These are phyloP conservation scores for Trichoderma lentiforme DNA, from an alignment of 2,329 filamentous ascomycete species.

Conservation along the genomic window DNA sequence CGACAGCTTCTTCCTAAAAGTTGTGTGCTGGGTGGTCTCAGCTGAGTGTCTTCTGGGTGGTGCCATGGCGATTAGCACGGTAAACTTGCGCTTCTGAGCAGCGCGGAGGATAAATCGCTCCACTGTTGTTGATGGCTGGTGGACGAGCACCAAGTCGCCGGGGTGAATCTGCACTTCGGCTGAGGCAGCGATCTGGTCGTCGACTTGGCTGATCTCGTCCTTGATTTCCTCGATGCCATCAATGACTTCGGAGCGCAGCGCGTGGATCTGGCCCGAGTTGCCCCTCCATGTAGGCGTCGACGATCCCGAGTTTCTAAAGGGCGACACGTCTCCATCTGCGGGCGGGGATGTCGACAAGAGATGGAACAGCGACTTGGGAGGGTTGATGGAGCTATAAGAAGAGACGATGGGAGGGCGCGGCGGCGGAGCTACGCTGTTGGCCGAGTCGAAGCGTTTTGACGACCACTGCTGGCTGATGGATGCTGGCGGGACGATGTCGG, in stretches of 20 bases:
- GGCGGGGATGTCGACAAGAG: slow-evolving; percentile 71
- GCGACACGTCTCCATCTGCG: slow-evolving; percentile 43
- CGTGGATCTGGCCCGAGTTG: slow-evolving; percentile 52
- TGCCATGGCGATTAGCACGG: slow-evolving; percentile 76
- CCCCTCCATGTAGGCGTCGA: slow-evolving; percentile 46
- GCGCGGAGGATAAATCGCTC: slow-evolving; percentile 87
- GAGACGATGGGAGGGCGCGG: slow-evolving; percentile 59
- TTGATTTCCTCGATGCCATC: slow-evolving; percentile 94
- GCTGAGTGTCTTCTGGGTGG: slow-evolving; percentile 37
- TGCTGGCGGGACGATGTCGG: slow-evolving; percentile 37
- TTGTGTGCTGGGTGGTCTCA: slow-evolving; percentile 44
- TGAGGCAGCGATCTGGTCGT: slow-evolving; percentile 86
- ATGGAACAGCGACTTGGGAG: slow-evolving; percentile 79
- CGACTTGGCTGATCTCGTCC: slow-evolving; percentile 88
- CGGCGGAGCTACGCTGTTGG: slow-evolving; percentile 29
- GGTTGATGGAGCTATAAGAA: slow-evolving; percentile 61
- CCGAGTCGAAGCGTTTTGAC: slow-evolving; percentile 29
- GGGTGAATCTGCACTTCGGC: slow-evolving; percentile 91
- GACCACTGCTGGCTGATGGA: slow-evolving; percentile 28
- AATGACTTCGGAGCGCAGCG: slow-evolving; percentile 85
- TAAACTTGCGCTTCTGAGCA: slow-evolving; percentile 86
- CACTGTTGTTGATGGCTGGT: slow-evolving; percentile 81
- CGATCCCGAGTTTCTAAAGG: slow-evolving; percentile 46
- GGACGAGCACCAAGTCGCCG: slow-evolving; percentile 86
- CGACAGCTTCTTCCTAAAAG: slow-evolving; percentile 73